Evolutionary conservation across 202 grass and related monocot genomes (phyloP), one percentile per base, ranked within the genome.

Genomic region (Musa balbisiana): DNA sequence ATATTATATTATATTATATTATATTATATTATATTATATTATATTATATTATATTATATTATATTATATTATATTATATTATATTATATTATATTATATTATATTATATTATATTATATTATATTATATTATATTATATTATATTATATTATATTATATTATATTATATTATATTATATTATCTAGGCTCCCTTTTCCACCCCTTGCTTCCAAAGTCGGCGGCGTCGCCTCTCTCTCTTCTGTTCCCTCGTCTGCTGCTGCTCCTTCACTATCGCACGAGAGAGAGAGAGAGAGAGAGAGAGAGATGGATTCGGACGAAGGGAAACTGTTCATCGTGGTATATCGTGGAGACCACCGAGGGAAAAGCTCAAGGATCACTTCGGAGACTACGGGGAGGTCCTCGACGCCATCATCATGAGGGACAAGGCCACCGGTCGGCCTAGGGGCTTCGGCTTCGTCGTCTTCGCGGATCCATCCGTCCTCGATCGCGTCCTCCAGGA

Each of bases 321-420:
- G 92, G 13, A 96, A 96, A 85, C 80, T 96, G 52, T 96, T 96
- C 82, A 89, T 96, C 87, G 92, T 78, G 92, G 92, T 82, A 92
- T 96, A 89, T 96, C 92, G n/a, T 96, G 92, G 92, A 96, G 56
- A 96, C 92, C 56, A 92, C 92, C 76, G 92, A 96, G 83, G 83
- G 92, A 96, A 14, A 96, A 92, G 87, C 78, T 96, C 21, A 86
- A 76, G 62, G 92, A 96, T 27, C 87, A 96, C 92, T 96, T 92
- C 81, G 84, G 82, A 53, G 52, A 77, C 77, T 96, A 92, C 60
- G 92, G 92, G 54, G 89, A 83, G 68, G 92, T 96, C 27, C 85
- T 86, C 13, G 84, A 96, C 86, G 85, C 92, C 21, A 89, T 86
- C 71, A 90, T 96, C 74, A 92, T 96, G 89, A 78, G 87, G 27